These are phyloP conservation scores for Neurospora sp. DNA, from an alignment of 495 filamentous ascomycete species.

Conservation along the genomic window DNA sequence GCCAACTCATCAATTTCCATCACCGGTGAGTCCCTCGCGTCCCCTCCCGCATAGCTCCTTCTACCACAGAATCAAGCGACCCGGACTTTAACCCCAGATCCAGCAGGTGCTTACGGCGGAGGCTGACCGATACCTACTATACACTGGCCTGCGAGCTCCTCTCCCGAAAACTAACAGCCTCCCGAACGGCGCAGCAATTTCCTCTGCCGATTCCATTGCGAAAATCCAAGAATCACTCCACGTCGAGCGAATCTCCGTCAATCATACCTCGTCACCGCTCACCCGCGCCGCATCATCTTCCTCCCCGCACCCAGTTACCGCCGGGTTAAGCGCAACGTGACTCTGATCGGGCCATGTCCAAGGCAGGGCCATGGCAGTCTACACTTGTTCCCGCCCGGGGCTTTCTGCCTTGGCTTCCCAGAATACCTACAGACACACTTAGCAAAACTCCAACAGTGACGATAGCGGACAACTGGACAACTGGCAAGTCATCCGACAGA, in stretches of 20 bases:
- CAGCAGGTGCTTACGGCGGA: neutral
- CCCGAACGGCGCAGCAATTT: neutral
- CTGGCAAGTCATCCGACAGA: slow-evolving; percentile 2
- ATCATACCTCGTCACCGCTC: neutral
- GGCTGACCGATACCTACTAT: neutral
- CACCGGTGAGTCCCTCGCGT: slow-evolving; percentile 13
- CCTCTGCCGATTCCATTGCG: neutral
- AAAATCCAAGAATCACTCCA: neutral
- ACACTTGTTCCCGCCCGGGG: neutral
- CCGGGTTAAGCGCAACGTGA: neutral
- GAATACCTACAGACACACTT: neutral
- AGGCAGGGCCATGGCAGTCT: neutral
- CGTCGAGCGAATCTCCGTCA: neutral
- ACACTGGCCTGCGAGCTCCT: neutral
- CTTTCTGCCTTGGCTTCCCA: neutral
- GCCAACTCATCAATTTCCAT: slow-evolving; percentile 20
- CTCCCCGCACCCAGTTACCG: neutral
- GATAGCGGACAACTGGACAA: neutral
- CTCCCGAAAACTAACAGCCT: neutral
- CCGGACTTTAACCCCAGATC: neutral
- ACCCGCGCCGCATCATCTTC: neutral
- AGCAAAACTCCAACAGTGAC: neutral
- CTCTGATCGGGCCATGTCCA: neutral
- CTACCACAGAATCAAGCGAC: slow-evolving; percentile 1
- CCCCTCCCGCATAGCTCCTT: slow-evolving; percentile 2